These are phyloP conservation scores for Pyricularia sp. DNA, from an alignment of 2,329 filamentous ascomycete genomes.

Conservation along the genomic window DNA sequence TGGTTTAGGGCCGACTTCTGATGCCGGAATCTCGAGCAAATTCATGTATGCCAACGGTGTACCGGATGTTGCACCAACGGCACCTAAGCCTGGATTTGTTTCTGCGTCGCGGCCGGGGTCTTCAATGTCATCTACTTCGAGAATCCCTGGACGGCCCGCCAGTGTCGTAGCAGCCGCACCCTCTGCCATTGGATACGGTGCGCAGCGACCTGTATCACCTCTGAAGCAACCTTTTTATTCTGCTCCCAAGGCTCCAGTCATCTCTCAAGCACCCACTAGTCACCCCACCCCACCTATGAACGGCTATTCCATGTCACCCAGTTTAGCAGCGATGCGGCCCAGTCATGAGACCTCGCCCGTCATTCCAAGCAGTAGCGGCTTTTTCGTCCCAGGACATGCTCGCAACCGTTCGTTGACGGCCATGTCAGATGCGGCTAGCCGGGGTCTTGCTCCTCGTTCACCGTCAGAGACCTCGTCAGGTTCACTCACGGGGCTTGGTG, in stretches of 20 bases:
- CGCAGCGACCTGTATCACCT: slow-evolving; percentile 37
- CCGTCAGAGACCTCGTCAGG: background rate
- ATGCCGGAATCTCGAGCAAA: slow-evolving; percentile 37
- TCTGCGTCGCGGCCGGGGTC: slow-evolving; percentile 30
- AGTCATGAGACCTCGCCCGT: background rate
- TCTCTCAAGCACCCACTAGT: background rate
- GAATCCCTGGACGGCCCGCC: slow-evolving; percentile 23
- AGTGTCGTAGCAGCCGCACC: slow-evolving; percentile 13
- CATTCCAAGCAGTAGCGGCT: background rate
- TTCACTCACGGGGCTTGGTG: background rate
- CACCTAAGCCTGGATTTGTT: slow-evolving; percentile 16
- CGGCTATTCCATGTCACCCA: background rate
- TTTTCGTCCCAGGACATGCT: background rate
- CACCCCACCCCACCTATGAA: background rate
- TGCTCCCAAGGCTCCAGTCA: background rate
- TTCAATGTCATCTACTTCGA: slow-evolving; percentile 30
- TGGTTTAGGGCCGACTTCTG: slow-evolving; percentile 16
- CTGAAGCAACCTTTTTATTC: slow-evolving; percentile 21
- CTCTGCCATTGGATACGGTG: slow-evolving; percentile 10
- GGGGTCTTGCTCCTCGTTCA: background rate
- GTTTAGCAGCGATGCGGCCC: background rate
- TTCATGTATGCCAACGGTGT: slow-evolving; percentile 65
- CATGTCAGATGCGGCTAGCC: background rate
- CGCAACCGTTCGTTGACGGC: background rate
- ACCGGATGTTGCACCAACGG: slow-evolving; percentile 25